A percentile compares a stretch with the other conserved stretches of the same genome.
These are phyloP conservation scores for Patellaria atrata DNA, from an alignment of 495 filamentous ascomycete species.

Conservation along the genomic window DNA sequence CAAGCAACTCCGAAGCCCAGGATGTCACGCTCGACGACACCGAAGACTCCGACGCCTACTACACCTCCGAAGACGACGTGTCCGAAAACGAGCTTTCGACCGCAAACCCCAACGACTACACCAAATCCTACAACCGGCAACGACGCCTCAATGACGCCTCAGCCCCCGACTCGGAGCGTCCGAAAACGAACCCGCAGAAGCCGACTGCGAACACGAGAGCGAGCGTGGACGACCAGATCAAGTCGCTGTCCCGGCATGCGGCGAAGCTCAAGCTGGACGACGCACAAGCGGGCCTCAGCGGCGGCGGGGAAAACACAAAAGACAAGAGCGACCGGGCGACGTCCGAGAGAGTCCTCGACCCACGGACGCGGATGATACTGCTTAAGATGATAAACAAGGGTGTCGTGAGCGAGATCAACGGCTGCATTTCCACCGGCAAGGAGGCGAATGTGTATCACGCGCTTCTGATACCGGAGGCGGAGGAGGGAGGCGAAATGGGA, in stretches of 20 bases:
- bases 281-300: slow-evolving; percentile 39
- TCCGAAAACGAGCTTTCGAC: slow-evolving; percentile 34
- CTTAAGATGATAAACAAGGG: slow-evolving; percentile 86
- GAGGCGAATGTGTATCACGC: slow-evolving; percentile 96
- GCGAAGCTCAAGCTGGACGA: slow-evolving; percentile 77
- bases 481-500: slow-evolving; percentile 28
- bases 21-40: too few relatives aligned
- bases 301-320: slow-evolving; percentile 30
- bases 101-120: slow-evolving; percentile 52
- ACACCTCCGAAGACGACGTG: slow-evolving; percentile 35
- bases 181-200: slow-evolving; percentile 69
- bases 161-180: slow-evolving; percentile 40
- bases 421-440: slow-evolving; percentile 87
- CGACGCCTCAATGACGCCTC: slow-evolving; percentile 43
- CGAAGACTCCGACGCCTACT: slow-evolving; percentile 41
- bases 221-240: slow-evolving; percentile 74
- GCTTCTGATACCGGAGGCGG: slow-evolving; percentile 35
- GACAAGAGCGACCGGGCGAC: slow-evolving; percentile 91
- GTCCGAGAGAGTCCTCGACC: slow-evolving; percentile 83
- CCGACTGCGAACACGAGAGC: slow-evolving; percentile 65
- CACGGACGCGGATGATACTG: slow-evolving; percentile 85
- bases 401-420: slow-evolving; percentile 70
- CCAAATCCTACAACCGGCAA: slow-evolving; percentile 86
- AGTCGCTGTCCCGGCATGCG: slow-evolving; percentile 69
- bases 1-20: too few relatives aligned